Evolutionary conservation across 441 rosid species (phyloP).

Genomic region (Kokia cookei): DNA sequence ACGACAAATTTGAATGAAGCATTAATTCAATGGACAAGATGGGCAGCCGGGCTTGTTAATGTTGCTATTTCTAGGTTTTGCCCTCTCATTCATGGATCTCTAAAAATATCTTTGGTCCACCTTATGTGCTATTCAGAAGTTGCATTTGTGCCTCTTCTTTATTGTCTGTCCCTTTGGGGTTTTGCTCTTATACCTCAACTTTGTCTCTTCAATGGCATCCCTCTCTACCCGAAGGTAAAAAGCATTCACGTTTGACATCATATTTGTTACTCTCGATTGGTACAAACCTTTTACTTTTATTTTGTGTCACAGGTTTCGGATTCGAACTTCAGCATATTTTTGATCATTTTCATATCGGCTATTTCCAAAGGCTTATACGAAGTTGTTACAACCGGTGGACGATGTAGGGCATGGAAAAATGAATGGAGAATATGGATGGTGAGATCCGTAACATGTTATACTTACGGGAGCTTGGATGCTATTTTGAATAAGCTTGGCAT

Average conservation of each 20-base stretch:
- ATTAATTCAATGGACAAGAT: too few relatives aligned
- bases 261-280: too few relatives aligned
- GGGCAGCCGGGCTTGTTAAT: too few relatives aligned
- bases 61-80: too few relatives aligned
- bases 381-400: constrained; percentile 15
- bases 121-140: constrained; percentile 14
- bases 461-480: constrained; percentile 28
- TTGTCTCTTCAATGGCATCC: constrained; percentile 30
- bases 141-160: constrained; percentile 11
- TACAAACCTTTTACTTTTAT: too few relatives aligned
- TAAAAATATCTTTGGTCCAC: too few relatives aligned
- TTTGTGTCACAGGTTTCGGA: too few relatives aligned
- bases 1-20: too few relatives aligned
- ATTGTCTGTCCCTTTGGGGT: constrained; percentile 22
- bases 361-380: constrained; percentile 18
- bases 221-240: constrained; percentile 39
- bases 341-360: constrained; percentile 22
- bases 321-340: constrained; percentile 7
- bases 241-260: too few relatives aligned
- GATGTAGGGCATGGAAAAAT: constrained; percentile 14
- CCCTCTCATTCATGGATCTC: too few relatives aligned
- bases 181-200: constrained; percentile 36
- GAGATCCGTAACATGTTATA: constrained; percentile 11
- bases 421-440: constrained; percentile 40
- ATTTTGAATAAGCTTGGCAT: constrained; percentile 18